Percentiles rank a stretch among this genome's conserved stretches.
Conservation (phyloP, 306 rosid species). For the Vachellia pachyceras region DNA sequence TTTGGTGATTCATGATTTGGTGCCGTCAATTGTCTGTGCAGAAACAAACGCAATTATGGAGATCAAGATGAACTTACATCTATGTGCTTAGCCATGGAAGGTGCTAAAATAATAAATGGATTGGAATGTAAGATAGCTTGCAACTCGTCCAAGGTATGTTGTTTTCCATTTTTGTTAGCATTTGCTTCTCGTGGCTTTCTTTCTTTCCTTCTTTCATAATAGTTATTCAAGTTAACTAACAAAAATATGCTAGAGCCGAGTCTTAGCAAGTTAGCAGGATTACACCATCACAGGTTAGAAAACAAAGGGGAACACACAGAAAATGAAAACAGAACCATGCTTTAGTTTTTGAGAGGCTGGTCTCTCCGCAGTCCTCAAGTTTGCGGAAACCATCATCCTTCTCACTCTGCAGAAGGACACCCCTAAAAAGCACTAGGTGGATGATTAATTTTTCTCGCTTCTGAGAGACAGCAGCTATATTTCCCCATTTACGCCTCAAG, state of each 20-base stretch:
- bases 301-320: neutral
- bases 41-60: slow-evolving; percentile 70
- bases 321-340: neutral
- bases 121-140: slow-evolving; percentile 98
- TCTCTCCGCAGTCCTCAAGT: neutral
- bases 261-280: neutral
- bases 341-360: neutral
- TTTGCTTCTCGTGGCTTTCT: slow-evolving; percentile 18
- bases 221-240: neutral
- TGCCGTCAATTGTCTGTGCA: slow-evolving; percentile 42
- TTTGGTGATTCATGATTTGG: slow-evolving; percentile 31
- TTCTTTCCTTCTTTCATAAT: neutral
- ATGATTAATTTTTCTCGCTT: neutral
- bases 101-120: slow-evolving; percentile 75
- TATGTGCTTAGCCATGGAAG: slow-evolving; percentile 69
- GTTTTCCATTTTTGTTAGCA: slow-evolving; percentile 17
- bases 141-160: slow-evolving; percentile 85
- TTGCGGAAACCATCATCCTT: neutral
- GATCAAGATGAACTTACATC: slow-evolving; percentile 73
- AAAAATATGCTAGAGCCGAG: neutral
- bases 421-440: neutral
- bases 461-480: neutral
- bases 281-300: neutral
- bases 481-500: neutral
- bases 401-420: neutral